phyloP scores from a whole-genome alignment of 2,329 filamentous ascomycete genomes.

The Epichloe glyceriae region DNA sequence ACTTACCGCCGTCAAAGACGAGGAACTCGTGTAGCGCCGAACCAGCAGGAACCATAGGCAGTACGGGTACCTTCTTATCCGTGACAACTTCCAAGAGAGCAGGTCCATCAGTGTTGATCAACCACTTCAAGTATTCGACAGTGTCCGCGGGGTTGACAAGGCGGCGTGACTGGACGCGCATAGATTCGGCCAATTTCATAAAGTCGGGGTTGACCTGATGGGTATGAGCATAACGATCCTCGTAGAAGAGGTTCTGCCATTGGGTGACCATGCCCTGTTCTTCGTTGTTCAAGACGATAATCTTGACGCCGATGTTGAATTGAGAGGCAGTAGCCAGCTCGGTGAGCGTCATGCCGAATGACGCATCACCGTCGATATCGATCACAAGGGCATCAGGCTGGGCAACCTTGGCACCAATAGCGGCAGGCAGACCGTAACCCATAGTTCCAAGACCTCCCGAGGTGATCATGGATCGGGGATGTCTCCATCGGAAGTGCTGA shows the following conservation, averaged over 20 bases:
- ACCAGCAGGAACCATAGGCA: slow-evolving; percentile 92
- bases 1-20: slow-evolving; percentile 21
- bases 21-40: slow-evolving; percentile 86
- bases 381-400: slow-evolving; percentile 67
- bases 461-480: slow-evolving; percentile 88
- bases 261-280: slow-evolving; percentile 97
- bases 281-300: slow-evolving; percentile 94
- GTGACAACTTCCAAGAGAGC: slow-evolving; percentile 85
- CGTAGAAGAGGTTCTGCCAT: slow-evolving; percentile 96
- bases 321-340: slow-evolving; percentile 86
- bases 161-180: slow-evolving; percentile 68
- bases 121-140: slow-evolving; percentile 68
- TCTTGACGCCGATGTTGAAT: slow-evolving; percentile 92
- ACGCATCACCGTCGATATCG: slow-evolving; percentile 96
- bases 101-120: slow-evolving; percentile 81
- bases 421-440: slow-evolving; percentile 88
- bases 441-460: slow-evolving; percentile 80
- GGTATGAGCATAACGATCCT: slow-evolving; percentile 83
- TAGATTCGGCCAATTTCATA: slow-evolving; percentile 80
- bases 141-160: slow-evolving; percentile 66
- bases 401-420: slow-evolving; percentile 82
- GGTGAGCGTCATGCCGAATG: slow-evolving; percentile 94
- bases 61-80: slow-evolving; percentile 84
- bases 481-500: slow-evolving; percentile 90
- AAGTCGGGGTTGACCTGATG: slow-evolving; percentile 96